Conservation (phyloP, 2,329 filamentous ascomycete genomes). For the Blumeria hordei region DNA sequence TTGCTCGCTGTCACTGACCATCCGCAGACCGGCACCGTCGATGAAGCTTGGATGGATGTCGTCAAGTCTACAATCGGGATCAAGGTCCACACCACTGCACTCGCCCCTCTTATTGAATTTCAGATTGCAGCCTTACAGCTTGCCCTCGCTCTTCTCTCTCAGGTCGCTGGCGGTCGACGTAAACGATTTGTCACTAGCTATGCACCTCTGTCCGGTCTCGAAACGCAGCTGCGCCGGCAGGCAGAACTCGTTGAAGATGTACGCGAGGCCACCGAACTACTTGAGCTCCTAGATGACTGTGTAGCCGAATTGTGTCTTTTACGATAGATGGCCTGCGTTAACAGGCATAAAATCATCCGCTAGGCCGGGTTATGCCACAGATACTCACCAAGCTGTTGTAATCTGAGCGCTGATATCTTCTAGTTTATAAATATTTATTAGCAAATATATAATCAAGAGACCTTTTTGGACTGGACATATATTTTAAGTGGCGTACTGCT, state of each 20-base stretch:
- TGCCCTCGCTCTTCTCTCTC: conserved; percentile 25
- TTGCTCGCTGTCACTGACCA: conserved; percentile 27
- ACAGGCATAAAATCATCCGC: no score
- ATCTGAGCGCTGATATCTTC: no score
- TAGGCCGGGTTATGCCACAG: no score
- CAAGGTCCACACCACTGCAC: conserved; percentile 4
- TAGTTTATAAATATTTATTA: no score
- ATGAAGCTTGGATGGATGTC: conserved; percentile 31
- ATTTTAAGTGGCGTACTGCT: no score
- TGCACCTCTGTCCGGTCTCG: conserved; percentile 24
- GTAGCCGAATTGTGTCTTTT: conserved; percentile 11
- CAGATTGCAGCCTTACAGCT: conserved; percentile 30
- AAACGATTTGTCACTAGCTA: conserved; percentile 28
- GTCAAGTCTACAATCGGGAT: conserved; percentile 24
- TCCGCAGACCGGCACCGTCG: conserved; percentile 18
- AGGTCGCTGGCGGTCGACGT: conserved; percentile 21
- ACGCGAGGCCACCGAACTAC: conserved; percentile 16
- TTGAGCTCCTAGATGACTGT: conserved; percentile 21
- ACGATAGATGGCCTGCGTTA: conserved; percentile 7
- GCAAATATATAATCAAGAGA: no score
- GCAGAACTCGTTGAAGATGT: conserved; percentile 7
- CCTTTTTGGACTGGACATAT: no score
- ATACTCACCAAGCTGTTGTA: no score
- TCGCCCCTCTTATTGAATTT: conserved; percentile 19
- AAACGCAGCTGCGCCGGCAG: conserved; percentile 17